Base-by-base conservation (phyloP, 148 eudicot genomes). In the Dianthus caryophyllus region DNA sequence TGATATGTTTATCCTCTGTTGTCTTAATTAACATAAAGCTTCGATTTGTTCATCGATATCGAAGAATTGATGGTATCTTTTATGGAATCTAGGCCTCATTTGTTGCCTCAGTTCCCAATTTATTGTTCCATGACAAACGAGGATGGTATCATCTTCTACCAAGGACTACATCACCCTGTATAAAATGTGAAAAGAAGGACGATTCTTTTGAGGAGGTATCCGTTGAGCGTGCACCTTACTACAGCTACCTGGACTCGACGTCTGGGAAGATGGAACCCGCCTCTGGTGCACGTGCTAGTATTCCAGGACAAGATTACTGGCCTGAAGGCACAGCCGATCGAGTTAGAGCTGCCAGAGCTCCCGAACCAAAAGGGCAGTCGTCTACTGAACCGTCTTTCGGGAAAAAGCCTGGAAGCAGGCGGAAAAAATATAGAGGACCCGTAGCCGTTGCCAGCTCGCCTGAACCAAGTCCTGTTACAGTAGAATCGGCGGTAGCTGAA, bases 241-340 rank as follows among this genome's bases (percentile, higher is more conserved):
- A 85, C 71, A 87, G 88, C 81, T 95, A 95, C 63, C 39, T 87
- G 83, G 99, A 95, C 82, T 90, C 97, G 24, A 85, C 87, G 15
- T 90, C 99, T 29, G 99, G 99, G 58, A 78, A 79, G 79, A 61
- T 88, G 36, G 99, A 90, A 79, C 99, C 99, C 51, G 97, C 99
- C 58, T 85, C 99, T 64, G 99, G 99, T 73, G 99, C 97, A 68
- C 99, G 99, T 63, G 97, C 97, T 71, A 84, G 89, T 81, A 95
- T 95, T 76, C 99, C 97, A 33, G 90, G 87, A 24, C 83, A 76
- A 68, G 97, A 95, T 9, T 86, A 85, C 61, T 95, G 97, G 96
- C 97, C 99, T 50, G 99, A 95, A 84, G 99, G 99, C 76, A 95
- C 99, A 44, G 87, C 86, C 51, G 85, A 84, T 73, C 84, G 78